These are phyloP conservation scores for Chaetomium sp. DNA, from an alignment of 2,329 filamentous ascomycete genomes.

Conservation along the genomic window DNA sequence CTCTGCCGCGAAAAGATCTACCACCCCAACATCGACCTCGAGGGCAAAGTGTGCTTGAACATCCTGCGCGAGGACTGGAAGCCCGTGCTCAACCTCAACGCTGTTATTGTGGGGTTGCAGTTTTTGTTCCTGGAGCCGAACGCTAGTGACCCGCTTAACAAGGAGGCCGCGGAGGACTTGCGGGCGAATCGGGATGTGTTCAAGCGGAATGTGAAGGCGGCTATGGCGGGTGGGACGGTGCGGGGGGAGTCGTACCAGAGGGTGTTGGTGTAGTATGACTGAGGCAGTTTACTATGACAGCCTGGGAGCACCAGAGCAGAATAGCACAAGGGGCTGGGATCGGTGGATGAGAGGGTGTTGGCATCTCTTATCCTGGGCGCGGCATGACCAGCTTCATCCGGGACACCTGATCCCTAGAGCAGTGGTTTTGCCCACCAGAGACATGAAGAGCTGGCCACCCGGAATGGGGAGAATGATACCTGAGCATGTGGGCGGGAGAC, in stretches of 20 bases:
- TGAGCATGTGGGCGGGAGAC: no score
- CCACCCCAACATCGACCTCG: constrained; percentile 96
- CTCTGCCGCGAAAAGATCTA: constrained; percentile 98
- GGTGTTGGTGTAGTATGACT: constrained; percentile 59
- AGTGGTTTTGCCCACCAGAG: no score
- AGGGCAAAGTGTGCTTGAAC: constrained; percentile 97
- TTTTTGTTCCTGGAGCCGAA: constrained; percentile 98
- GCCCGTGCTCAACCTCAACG: constrained; percentile 92
- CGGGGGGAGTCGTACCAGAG: constrained; percentile 69
- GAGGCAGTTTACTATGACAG: no score
- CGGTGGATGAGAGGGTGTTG: no score
- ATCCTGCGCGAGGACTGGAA: constrained; percentile 99
- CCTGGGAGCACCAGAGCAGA: no score
- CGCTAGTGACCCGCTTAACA: constrained; percentile 94
- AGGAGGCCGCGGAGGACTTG: constrained; percentile 92
- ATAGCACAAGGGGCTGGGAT: background rate
- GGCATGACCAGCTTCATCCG: no score
- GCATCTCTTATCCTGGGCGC: no score
- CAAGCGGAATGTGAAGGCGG: constrained; percentile 78
- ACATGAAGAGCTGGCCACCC: no score
- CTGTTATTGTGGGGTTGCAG: constrained; percentile 92
- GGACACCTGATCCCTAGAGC: no score
- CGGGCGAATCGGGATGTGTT: constrained; percentile 80
- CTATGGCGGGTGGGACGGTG: constrained; percentile 76
- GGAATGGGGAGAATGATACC: no score